phyloP scores from a whole-genome alignment of 805 yeast species.

The Monosporozyma aerobia region DNA sequence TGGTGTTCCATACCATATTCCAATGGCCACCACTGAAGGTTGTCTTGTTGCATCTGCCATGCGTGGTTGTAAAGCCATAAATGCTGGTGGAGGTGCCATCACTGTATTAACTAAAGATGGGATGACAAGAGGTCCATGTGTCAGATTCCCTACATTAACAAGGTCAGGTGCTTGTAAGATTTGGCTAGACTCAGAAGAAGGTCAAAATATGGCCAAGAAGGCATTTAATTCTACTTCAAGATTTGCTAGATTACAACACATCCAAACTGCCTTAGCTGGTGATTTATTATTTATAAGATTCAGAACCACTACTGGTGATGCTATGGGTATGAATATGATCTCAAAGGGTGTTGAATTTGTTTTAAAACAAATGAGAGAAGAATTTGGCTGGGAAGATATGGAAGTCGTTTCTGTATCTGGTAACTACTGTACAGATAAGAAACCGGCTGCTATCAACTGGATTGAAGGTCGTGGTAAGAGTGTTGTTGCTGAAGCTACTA shows the following conservation, averaged over 20 bases:
- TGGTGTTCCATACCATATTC: constrained; percentile 80
- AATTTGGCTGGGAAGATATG: constrained; percentile 93
- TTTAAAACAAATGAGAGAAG: constrained; percentile 73
- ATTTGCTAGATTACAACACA: constrained; percentile 87
- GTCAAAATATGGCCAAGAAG: constrained; percentile 68
- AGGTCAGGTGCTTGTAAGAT: constrained; percentile 92
- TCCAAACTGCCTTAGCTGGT: constrained; percentile 94
- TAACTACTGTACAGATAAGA: constrained; percentile 95
- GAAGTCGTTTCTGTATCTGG: constrained; percentile 87
- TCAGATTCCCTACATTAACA: constrained; percentile 67
- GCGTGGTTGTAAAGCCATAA: constrained; percentile 98
- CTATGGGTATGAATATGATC: constrained; percentile 99
- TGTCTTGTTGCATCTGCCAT: constrained; percentile 96
- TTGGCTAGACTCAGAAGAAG: constrained; percentile 95
- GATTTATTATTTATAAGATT: constrained; percentile 80
- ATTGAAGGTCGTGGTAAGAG: constrained; percentile 98
- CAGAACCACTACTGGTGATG: constrained; percentile 98
- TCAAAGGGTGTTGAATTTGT: constrained; percentile 95
- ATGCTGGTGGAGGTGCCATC: constrained; percentile 92
- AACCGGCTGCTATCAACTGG: constrained; percentile 98
- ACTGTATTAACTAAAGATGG: constrained; percentile 93
- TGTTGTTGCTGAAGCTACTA: constrained; percentile 90
- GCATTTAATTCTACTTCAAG: constrained; percentile 96
- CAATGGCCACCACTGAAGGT: constrained; percentile 99
- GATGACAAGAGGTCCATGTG: constrained; percentile 99